A percentile compares a stretch with the other conserved stretches of the same genome.
Evolutionary conservation across 2,329 filamentous ascomycete species (phyloP).

Genomic region (Rutstroemia sp.): DNA sequence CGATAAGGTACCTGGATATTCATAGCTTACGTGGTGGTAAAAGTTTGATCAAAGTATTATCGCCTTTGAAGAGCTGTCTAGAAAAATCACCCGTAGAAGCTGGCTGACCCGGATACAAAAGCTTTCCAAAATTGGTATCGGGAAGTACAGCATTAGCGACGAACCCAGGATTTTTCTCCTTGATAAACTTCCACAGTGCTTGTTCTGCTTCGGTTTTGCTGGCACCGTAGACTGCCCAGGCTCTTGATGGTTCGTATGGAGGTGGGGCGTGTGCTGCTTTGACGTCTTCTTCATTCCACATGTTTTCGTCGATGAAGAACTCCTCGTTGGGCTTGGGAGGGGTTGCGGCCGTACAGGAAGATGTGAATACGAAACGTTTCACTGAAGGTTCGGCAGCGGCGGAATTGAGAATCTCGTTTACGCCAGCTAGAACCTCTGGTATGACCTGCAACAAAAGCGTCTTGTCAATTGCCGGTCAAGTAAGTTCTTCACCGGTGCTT

Average conservation of each 20-base stretch:
- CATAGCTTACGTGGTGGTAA: background rate
- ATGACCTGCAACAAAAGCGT: constrained; percentile 20
- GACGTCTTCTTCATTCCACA: constrained; percentile 32
- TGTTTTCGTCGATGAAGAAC: constrained; percentile 22
- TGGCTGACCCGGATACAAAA: constrained; percentile 10
- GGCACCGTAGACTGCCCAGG: constrained; percentile 30
- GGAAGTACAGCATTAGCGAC: constrained; percentile 25
- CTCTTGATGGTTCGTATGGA: constrained; percentile 23
- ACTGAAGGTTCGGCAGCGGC: constrained; percentile 30
- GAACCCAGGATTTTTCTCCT: constrained; percentile 27
- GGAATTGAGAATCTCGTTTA: constrained; percentile 29
- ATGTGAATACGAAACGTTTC: constrained; percentile 35
- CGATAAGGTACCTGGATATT: background rate
- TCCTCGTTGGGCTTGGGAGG: constrained; percentile 17
- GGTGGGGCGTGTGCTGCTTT: constrained; percentile 32
- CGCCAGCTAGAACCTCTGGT: constrained; percentile 27
- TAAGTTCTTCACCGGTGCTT: constrained; percentile 5
- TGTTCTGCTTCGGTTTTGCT: constrained; percentile 35
- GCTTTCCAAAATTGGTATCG: constrained; percentile 11
- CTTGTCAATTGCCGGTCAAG: background rate
- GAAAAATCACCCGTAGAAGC: constrained; percentile 20
- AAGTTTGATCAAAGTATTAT: background rate
- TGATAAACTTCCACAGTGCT: constrained; percentile 33
- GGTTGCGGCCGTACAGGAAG: constrained; percentile 24
- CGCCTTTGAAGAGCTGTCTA: constrained; percentile 20